Evolutionary conservation across 129 eudicot species (phyloP).

Genomic region (Smallanthus sonchifolius): DNA sequence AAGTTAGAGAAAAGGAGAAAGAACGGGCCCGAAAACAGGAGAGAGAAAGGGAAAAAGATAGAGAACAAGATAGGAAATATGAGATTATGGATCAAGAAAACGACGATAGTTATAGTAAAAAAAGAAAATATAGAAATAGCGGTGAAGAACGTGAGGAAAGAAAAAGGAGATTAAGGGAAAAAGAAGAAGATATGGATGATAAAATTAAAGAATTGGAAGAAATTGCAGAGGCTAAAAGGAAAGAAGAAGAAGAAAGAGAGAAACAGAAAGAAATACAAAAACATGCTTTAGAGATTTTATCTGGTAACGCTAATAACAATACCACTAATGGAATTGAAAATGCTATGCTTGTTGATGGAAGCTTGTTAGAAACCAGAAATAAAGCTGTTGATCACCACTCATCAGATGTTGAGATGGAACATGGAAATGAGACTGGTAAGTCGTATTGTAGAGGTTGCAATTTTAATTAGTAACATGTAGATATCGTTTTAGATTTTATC

Average conservation of each 20-base stretch:
- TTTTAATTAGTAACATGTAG: background rate
- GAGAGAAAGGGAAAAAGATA: constrained; percentile 83
- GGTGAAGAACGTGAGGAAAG: constrained; percentile 85
- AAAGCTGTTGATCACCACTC: constrained; percentile 36
- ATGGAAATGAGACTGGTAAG: constrained; percentile 38
- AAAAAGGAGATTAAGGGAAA: constrained; percentile 79
- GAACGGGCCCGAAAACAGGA: constrained; percentile 74
- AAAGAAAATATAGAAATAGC: constrained; percentile 70
- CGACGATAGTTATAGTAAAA: constrained; percentile 74
- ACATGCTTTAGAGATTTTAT: constrained; percentile 37
- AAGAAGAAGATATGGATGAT: constrained; percentile 84
- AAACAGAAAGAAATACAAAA: constrained; percentile 59
- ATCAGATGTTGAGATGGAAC: constrained; percentile 38
- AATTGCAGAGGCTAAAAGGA: constrained; percentile 69
- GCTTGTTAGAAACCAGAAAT: constrained; percentile 32
- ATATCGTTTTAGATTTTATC: background rate
- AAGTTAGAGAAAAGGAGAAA: constrained; percentile 71
- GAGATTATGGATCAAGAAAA: constrained; percentile 72
- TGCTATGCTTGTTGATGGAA: constrained; percentile 41
- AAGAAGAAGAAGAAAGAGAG: constrained; percentile 60
- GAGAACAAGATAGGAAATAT: constrained; percentile 75
- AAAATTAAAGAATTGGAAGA: constrained; percentile 85
- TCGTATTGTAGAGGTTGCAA: background rate
- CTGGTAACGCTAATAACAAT: constrained; percentile 28
- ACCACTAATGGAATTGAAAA: constrained; percentile 49